These are phyloP conservation scores for Teunomyces tritomae DNA, from an alignment of 805 yeast species.

Conservation along the genomic window DNA sequence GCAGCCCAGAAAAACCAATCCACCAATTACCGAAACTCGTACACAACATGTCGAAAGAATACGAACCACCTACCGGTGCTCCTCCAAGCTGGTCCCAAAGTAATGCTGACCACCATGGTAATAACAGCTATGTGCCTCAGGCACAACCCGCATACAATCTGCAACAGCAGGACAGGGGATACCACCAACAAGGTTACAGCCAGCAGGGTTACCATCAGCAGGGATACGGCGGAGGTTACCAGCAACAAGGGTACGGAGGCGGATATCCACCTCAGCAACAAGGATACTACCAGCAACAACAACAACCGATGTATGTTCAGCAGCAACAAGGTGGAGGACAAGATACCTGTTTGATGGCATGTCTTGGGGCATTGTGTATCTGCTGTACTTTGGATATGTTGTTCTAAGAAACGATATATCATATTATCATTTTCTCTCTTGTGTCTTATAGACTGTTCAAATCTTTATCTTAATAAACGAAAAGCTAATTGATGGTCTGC, in stretches of 20 bases:
- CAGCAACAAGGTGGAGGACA: conserved; percentile 31
- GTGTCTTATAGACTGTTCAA: not conserved
- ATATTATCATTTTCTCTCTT: too few species aligned
- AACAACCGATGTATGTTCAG: conserved; percentile 44
- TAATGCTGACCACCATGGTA: conserved; percentile 5
- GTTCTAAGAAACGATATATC: conserved; percentile 11
- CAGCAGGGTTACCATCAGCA: conserved; percentile 14
- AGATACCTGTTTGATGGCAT: conserved; percentile 35
- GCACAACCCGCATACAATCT: conserved; percentile 14
- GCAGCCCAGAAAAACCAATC: not conserved
- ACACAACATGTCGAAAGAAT: conserved; percentile 5
- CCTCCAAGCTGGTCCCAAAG: conserved; percentile 24
- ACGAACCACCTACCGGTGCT: conserved; percentile 27
- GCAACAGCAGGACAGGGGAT: conserved; percentile 19
- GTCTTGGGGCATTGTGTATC: conserved; percentile 40
- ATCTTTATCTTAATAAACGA: not conserved
- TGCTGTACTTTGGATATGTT: conserved; percentile 35
- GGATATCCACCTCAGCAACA: conserved; percentile 21
- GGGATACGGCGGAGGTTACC: conserved; percentile 17
- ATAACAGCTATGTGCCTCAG: conserved; percentile 8
- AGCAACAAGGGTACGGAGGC: conserved; percentile 18
- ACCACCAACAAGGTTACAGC: conserved; percentile 12
- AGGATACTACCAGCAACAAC: conserved; percentile 40
- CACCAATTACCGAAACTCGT: not conserved
- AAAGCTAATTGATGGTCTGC: not conserved